These are phyloP conservation scores for Diplotaxis tenuifolia DNA, from an alignment of 345 rosid genomes.

Conservation along the genomic window DNA sequence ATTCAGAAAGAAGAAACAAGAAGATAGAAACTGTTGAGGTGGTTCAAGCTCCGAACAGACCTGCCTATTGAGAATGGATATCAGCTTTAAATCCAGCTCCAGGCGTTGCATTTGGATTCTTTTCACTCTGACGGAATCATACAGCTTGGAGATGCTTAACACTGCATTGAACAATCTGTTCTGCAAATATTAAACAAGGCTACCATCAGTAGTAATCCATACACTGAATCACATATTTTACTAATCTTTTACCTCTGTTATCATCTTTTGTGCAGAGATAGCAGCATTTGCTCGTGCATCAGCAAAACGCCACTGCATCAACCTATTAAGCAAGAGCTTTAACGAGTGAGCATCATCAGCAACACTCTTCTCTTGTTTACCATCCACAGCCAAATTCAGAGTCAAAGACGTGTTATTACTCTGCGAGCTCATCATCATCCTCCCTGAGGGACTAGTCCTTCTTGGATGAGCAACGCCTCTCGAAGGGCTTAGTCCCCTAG, in stretches of 20 bases:
- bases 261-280: constrained; percentile 51
- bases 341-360: constrained; percentile 59
- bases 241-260: constrained; percentile 59
- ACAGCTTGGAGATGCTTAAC: constrained; percentile 54
- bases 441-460: constrained; percentile 36
- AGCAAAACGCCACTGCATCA: constrained; percentile 81
- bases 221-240: background rate
- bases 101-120: constrained; percentile 59
- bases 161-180: constrained; percentile 59
- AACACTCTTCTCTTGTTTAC: constrained; percentile 55
- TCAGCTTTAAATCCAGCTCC: constrained; percentile 66
- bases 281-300: constrained; percentile 75
- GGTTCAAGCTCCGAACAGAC: constrained; percentile 38
- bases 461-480: constrained; percentile 32
- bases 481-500: constrained; percentile 60
- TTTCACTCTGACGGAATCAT: constrained; percentile 67
- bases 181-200: constrained; percentile 42
- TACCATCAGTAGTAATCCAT: no score
- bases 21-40: background rate
- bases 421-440: constrained; percentile 21
- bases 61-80: constrained; percentile 63
- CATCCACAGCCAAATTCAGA: constrained; percentile 67
- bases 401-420: constrained; percentile 47
- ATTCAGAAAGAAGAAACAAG: background rate
- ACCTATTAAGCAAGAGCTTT: constrained; percentile 67